Base-by-base conservation (phyloP, 75 land plant species). In the Picea sitchensis region DNA sequence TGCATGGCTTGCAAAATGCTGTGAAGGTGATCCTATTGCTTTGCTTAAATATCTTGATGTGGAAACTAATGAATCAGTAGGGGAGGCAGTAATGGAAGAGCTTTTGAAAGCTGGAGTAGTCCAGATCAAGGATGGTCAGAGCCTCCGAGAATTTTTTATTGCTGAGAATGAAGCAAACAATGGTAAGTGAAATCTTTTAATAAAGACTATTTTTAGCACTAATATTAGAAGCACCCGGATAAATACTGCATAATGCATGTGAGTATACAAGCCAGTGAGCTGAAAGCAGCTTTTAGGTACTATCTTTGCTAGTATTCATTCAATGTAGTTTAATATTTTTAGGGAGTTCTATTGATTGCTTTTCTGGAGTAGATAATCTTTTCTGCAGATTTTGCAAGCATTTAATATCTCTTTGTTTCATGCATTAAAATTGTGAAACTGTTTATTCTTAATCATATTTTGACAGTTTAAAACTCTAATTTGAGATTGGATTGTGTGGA, bases 31-130 rank as follows among this genome's bases (percentile, higher is more conserved):
- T 82, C 83, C 86, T 61, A 59, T 93, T 63, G 77, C 83, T 18
- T 86, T 97, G 30, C 91, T 97, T 38, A 86, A 87, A 80, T 93
- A 85, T 83, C 93, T 97, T 72, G 98, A 95, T 86, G 99, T 97
- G 76, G 98, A 97, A 82, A 97, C 99, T 34, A 90, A 97, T 91
- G 99, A 97, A 82, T 73, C 69, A 31, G 94, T 93, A 78, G 99
- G 98, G 51, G 92, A 91, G 76, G 68, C 87, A 67, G 99, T 91
- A 6, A 83, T 97, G 94, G 84, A 54, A 2, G 89, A 88, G 68
- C 87, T 93, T 7, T 80, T 97, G 56, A 83, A 82, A 79, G 87
- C 87, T 72, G 92, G 91, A 31, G 67, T 82, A 34, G 76, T 88
- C 26, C 76, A 80, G 36, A 17, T 87, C 54, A 82, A 92, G 57